phyloP scores from a whole-genome alignment of 768 basidiomycete species.

The Lactifluus echinatus region DNA sequence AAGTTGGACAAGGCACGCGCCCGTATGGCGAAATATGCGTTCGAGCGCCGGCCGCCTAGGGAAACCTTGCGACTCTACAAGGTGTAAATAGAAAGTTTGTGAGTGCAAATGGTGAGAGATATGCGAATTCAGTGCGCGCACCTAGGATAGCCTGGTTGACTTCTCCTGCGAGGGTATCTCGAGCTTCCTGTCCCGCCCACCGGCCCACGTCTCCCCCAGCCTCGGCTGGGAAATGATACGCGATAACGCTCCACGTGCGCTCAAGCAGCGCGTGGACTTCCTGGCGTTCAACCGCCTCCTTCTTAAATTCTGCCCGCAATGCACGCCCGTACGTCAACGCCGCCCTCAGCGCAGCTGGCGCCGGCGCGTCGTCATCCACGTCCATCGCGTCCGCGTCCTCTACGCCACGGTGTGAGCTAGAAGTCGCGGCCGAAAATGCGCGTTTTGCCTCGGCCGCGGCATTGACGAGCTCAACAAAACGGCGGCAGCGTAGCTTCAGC shows the following conservation, averaged over 20 bases:
- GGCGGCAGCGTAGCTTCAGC: conserved; percentile 79
- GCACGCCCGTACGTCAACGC: conserved; percentile 70
- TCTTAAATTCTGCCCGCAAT: conserved; percentile 59
- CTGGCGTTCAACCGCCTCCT: conserved; percentile 41
- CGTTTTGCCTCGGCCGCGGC: conserved; percentile 18
- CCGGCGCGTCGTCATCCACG: conserved; percentile 42
- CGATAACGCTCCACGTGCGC: conserved; percentile 71
- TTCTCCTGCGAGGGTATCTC: conserved; percentile 61
- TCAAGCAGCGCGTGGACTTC: conserved; percentile 61
- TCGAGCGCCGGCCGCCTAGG: conserved; percentile 67
- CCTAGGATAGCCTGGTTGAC: conserved; percentile 78
- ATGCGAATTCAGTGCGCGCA: conserved; percentile 29
- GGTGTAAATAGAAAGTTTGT: background rate
- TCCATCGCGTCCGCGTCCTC: conserved; percentile 35
- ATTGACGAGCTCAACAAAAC: conserved; percentile 63
- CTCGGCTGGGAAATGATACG: conserved; percentile 65
- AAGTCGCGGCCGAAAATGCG: background rate
- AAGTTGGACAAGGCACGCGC: conserved; percentile 60
- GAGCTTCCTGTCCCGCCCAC: conserved; percentile 59
- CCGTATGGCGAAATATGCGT: conserved; percentile 66
- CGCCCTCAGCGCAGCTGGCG: conserved; percentile 48
- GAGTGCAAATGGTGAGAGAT: background rate
- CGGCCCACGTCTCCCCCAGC: conserved; percentile 58
- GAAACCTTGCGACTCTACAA: conserved; percentile 66
- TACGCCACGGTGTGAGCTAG: conserved; percentile 5